Conservation (phyloP, 2,329 filamentous ascomycete genomes). For the Karstenula rhodostoma region DNA sequence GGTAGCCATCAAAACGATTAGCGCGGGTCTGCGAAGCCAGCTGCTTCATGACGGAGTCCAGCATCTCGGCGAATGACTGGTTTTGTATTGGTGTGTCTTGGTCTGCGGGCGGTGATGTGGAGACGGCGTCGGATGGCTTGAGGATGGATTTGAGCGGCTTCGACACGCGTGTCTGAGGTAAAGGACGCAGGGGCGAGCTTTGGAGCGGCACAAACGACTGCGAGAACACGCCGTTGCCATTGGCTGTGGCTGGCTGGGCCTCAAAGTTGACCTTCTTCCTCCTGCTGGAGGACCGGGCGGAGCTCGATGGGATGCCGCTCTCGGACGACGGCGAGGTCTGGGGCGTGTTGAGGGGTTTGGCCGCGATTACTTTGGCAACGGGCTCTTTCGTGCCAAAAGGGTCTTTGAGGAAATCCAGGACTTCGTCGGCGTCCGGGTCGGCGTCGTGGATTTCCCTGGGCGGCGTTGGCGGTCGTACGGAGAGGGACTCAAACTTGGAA, state of each 20-base stretch:
- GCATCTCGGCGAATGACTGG: slow-evolving; percentile 76
- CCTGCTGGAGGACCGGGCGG: slow-evolving; percentile 40
- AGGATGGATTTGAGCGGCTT: slow-evolving; percentile 78
- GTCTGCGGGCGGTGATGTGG: slow-evolving; percentile 47
- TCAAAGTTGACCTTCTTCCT: slow-evolving; percentile 66
- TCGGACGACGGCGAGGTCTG: slow-evolving; percentile 56
- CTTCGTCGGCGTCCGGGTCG: slow-evolving; percentile 48
- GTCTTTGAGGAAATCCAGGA: slow-evolving; percentile 54
- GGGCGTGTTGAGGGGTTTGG: slow-evolving; percentile 44
- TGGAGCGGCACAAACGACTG: slow-evolving; percentile 43
- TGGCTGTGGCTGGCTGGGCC: slow-evolving; percentile 67
- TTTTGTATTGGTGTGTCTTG: slow-evolving; percentile 55
- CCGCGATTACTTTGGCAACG: slow-evolving; percentile 30
- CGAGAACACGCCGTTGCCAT: slow-evolving; percentile 53
- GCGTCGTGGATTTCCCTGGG: slow-evolving; percentile 56
- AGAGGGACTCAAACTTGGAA: slow-evolving; percentile 55
- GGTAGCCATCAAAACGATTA: slow-evolving; percentile 84
- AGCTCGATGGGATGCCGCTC: slow-evolving; percentile 44
- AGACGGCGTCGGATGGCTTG: slow-evolving; percentile 67
- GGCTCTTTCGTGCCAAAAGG: slow-evolving; percentile 47
- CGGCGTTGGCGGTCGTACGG: slow-evolving; percentile 64
- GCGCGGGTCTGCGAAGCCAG: slow-evolving; percentile 77
- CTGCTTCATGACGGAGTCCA: slow-evolving; percentile 84
- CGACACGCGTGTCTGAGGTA: slow-evolving; percentile 60
- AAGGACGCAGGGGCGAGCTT: slow-evolving; percentile 55